A percentile compares a stretch with the other conserved stretches of the same genome.
These are phyloP conservation scores for Aspergillus sp. DNA, from an alignment of 2,329 filamentous ascomycete genomes.

Conservation along the genomic window DNA sequence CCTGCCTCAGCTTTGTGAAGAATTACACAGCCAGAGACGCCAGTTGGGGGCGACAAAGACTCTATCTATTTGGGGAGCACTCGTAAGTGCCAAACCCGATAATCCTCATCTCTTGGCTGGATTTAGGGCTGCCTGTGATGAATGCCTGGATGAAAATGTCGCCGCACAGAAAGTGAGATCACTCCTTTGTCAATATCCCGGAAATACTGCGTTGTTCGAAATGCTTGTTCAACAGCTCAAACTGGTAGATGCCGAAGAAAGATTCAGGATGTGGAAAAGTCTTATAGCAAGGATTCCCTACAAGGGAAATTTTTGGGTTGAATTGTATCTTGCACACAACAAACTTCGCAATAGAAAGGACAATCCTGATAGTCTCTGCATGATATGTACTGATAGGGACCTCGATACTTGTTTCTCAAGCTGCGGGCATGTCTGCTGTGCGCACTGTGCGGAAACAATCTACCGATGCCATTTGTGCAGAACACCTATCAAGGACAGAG, in stretches of 20 bases:
- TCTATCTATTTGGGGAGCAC: neutral
- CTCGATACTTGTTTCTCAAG: conserved; percentile 3
- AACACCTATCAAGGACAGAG: neutral
- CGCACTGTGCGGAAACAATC: neutral
- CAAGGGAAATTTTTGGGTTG: neutral
- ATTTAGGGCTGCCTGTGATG: neutral
- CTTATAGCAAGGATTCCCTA: neutral
- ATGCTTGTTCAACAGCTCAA: neutral
- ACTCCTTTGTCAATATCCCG: neutral
- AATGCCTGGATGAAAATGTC: neutral
- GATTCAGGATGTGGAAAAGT: neutral
- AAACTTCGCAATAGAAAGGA: neutral
- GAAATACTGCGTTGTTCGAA: neutral
- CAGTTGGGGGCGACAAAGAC: neutral
- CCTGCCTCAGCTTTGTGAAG: neutral
- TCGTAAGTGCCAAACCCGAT: neutral
- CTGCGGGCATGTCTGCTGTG: conserved; percentile 3
- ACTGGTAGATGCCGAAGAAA: neutral
- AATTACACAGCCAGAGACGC: neutral
- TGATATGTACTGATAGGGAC: neutral
- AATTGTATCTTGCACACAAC: conserved; percentile 1
- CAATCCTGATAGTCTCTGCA: neutral
- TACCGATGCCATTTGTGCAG: neutral
- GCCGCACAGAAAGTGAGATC: neutral
- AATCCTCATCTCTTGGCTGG: neutral